Base-by-base conservation (phyloP, 495 filamentous ascomycete species). In the Ramalina intermedia region DNA sequence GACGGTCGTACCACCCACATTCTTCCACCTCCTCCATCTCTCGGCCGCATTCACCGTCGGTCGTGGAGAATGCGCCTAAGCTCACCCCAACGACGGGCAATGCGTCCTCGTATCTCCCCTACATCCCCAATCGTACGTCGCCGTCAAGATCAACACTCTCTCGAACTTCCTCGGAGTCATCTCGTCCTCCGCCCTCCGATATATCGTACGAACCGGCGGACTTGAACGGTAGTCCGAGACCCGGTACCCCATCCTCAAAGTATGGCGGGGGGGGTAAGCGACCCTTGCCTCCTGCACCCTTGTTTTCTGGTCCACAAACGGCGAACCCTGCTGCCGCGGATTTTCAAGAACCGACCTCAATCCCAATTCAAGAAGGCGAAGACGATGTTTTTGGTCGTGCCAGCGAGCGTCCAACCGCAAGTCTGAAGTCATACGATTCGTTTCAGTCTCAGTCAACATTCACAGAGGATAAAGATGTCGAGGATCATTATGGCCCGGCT, bases 231-330 rank as follows among this genome's bases (percentile, higher is more conserved):
- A 85, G 76, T 37, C 89, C 91, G 8, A 69, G 91, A 51, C 91
- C 91, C 12, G 91, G 91, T 2, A 94, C 90, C 2, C 85, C 91
- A 8, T 84, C 87, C 4, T 86, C 85, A 36, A 73, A 77, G 56
- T 96, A 95, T 58, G 83, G 87, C 35, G 83, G 87, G 9, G 88
- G 85, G 53, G 84, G 87, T 7, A 75, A 85, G 42, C 72, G 85
- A 51, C 89, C 89, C n/a, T 65, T 96, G n/a, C 91, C 89, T 13
- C 85, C 86, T 2, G 87, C 88, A 26, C 91, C 90, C 5, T 66
- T 90, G n/a, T 96, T 94, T 56, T 72, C 80, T 4, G 68, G 62
- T 17, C 61, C 61, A 26, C 52, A 66, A 6, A 56, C 55, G 2
- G 42, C 54, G 69, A 79, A 46, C 59, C 71, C 20, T 66, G 63